phyloP scores from a whole-genome alignment of 1,139 yeast genomes.

The Kodamaea ohmeri region DNA sequence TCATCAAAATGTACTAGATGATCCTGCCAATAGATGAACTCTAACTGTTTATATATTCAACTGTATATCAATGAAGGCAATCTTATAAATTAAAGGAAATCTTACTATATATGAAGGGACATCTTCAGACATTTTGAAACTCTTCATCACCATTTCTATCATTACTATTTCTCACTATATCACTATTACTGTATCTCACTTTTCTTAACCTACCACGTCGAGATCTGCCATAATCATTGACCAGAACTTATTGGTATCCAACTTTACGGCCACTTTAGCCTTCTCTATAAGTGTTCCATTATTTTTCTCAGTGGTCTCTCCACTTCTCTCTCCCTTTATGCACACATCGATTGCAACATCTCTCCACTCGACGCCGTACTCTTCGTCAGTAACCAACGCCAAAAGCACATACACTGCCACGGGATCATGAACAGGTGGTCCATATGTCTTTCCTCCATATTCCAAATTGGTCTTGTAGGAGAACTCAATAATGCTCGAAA shows the following conservation, averaged over 20 bases:
- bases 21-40: too few species aligned
- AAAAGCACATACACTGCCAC: conserved; percentile 62
- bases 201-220: conserved; percentile 16
- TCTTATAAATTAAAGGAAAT: too few species aligned
- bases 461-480: conserved; percentile 46
- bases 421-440: conserved; percentile 86
- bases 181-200: too few species aligned
- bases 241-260: conserved; percentile 53
- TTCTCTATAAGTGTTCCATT: conserved; percentile 22
- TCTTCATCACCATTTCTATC: too few species aligned
- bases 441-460: conserved; percentile 45
- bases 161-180: too few species aligned
- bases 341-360: conserved; percentile 27
- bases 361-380: conserved; percentile 24
- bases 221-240: conserved; percentile 12
- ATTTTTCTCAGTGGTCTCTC: conserved; percentile 33
- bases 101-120: too few species aligned
- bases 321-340: conserved; percentile 30
- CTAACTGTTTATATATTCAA: too few species aligned
- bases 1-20: too few species aligned
- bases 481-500: conserved; percentile 55
- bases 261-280: conserved; percentile 46
- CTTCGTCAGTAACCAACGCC: conserved; percentile 37
- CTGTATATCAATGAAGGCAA: too few species aligned
- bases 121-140: too few species aligned